Conservation (phyloP, 2,329 filamentous ascomycete species). For the Cercospora citrullina region DNA sequence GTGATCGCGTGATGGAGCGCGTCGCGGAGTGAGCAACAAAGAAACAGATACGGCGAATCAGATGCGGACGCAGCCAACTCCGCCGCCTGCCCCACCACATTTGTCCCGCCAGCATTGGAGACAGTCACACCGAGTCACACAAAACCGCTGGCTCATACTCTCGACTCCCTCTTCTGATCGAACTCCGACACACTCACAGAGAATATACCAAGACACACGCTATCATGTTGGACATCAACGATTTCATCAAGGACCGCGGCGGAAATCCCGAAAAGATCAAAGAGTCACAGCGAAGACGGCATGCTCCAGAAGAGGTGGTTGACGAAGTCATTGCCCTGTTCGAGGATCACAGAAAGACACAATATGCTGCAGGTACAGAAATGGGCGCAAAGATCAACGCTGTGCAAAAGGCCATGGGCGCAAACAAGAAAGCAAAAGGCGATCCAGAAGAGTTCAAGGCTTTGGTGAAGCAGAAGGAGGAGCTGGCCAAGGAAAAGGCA, state of each 20-base stretch:
- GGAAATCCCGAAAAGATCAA: slow-evolving; percentile 89
- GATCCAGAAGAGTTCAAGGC: slow-evolving; percentile 78
- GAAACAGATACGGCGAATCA: background rate
- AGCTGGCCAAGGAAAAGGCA: slow-evolving; percentile 80
- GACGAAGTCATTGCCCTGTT: slow-evolving; percentile 88
- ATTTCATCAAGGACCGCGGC: slow-evolving; percentile 71
- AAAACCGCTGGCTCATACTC: background rate
- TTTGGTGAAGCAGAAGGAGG: slow-evolving; percentile 73
- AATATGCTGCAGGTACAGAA: slow-evolving; percentile 64
- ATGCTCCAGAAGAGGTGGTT: slow-evolving; percentile 77
- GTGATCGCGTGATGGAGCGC: slow-evolving; percentile 6
- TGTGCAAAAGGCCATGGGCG: slow-evolving; percentile 83
- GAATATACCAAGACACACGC: background rate
- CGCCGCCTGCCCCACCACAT: slow-evolving; percentile 1
- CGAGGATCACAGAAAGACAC: slow-evolving; percentile 74
- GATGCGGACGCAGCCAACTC: background rate
- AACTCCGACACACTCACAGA: background rate
- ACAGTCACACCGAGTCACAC: slow-evolving; percentile 2
- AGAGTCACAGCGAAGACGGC: slow-evolving; percentile 82
- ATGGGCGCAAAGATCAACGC: slow-evolving; percentile 83
- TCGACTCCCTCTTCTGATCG: background rate
- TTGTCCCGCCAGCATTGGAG: slow-evolving; percentile 10
- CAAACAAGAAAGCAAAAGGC: slow-evolving; percentile 94
- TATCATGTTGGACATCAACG: slow-evolving; percentile 49
- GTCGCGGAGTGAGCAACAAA: slow-evolving; percentile 8